Base-by-base conservation (phyloP, 2,329 filamentous ascomycete species). In the Venturia effusa region DNA sequence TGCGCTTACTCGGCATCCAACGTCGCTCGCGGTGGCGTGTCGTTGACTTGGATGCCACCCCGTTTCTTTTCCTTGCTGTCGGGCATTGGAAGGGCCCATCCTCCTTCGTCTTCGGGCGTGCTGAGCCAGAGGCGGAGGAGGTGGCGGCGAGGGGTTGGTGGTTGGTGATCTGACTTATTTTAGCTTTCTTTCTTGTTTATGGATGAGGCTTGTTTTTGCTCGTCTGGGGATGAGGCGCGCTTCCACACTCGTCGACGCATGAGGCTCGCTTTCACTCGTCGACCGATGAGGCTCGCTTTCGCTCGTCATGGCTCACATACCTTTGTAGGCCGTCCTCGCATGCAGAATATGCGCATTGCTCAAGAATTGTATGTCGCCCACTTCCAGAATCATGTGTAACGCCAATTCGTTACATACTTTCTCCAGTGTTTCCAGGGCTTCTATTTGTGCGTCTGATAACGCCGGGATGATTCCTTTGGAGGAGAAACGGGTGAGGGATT, bases 361-460 rank as follows among this genome's bases (percentile, higher is more conserved):
- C 64, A 95, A 72, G 75, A 96, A 93, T 75, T 96, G 92, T 67
- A 96, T 92, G 71, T 96, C 91, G 59, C 91, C 91, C 22, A 94
- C 84, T 68, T 93, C 89, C 10, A 95, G 81, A 54, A 94, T 78
- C 90, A 95, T 95, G 76, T 95, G 90, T 68, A 96, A 79, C 3
- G 88, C 82, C 61, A 92, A 79, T 6, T 84, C 79, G 71, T 88
- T 79, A 76, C 89, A 93, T 0, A 87, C 92, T 39, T 87, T 84
- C 73, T 96, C 92, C 10, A 93, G 81, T 7, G 93, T 80, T 54
- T 82, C 71, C 7, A 87, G 77, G 1, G 91, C 91, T 65, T 85
- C 83, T 62, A 81, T 69, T 76, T 96, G 91, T 64, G 82, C 87
- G 0, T 80, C 74, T 7, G 86, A 89, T 43, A 96, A 78, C 0